Conservation (phyloP, 495 filamentous ascomycete species). For the Cercophora samala region DNA sequence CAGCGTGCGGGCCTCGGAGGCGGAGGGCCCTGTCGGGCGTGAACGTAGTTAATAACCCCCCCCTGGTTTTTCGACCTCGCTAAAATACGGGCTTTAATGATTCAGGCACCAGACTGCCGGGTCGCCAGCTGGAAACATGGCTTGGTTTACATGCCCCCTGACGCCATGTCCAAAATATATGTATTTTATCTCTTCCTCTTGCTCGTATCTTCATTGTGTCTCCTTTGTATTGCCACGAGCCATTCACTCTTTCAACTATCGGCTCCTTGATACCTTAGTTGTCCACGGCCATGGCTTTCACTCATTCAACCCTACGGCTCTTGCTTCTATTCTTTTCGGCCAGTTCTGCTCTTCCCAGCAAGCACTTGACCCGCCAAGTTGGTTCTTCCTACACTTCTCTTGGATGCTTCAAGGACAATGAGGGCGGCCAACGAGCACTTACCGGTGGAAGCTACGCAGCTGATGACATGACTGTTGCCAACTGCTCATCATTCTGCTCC, state of each 20-base stretch:
- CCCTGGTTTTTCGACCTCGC: no score
- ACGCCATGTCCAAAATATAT: no score
- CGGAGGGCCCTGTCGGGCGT: no score
- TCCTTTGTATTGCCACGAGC: not conserved
- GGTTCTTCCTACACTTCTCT: conserved; percentile 33
- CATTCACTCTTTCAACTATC: not conserved
- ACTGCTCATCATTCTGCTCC: conserved; percentile 56
- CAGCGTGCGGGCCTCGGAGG: no score
- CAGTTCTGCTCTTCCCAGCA: not conserved
- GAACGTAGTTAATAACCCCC: no score
- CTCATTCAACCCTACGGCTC: conserved; percentile 12
- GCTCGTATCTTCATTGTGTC: not conserved
- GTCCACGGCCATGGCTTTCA: conserved; percentile 2
- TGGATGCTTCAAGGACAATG: conserved; percentile 44
- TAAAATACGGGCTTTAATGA: not conserved
- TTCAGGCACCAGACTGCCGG: not conserved
- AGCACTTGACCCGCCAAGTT: not conserved
- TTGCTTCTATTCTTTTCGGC: not conserved
- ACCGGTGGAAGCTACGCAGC: conserved; percentile 44
- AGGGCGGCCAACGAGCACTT: conserved; percentile 50
- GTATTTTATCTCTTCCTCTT: not conserved
- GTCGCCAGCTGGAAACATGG: not conserved
- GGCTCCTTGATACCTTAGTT: not conserved
- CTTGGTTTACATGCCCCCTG: not conserved
- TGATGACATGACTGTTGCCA: conserved; percentile 57